Evolutionary conservation across 345 rosid genomes (phyloP), one percentile per base, ranked within the genome.

Genomic region (Psidium friedrichsthalianum): DNA sequence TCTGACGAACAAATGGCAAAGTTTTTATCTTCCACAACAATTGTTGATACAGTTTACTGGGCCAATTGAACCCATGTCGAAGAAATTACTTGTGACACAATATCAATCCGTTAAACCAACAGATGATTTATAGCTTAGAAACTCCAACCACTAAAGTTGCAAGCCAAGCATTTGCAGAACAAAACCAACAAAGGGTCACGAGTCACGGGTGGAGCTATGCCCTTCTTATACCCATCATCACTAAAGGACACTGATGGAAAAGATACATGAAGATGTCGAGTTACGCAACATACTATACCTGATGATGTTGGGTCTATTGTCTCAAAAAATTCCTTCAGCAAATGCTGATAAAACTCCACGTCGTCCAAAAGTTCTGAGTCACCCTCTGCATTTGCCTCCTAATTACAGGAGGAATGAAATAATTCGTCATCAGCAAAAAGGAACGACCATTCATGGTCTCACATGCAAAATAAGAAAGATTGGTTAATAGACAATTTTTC

Each of bases 301-400:
- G 96, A 90, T 59, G 98, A 93, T 82, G 93, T 51, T 59, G 97
- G 94, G 85, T 95, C 98, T 18, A 94, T n/a, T 11, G 92, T 84
- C 93, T 97, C 99, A 85, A 95, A 92, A 89, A 96, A 96, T 87
- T 96, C 99, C 88, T 93, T 96, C 87, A 96, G 88, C 32, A 94
- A 89, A 74, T 95, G 99, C 88, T 94, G 96, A 91, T 95, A 96
- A 89, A 97, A 97, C 86, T 97, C 98, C 5, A 95, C 53, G 85
- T 97, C 99, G 29, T 96, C 95, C 53, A 97, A 88, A 84, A 97
- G 98, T 87, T 96, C 99, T 55, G 96, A 96, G 88, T 97, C 98
- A 86, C 94, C 96, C 87, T 91, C 96, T 56, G 87, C 82, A 85
- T 86, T 83, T 58, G 91, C 88, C 74, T 88, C 98, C 99, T 95